Percentiles rank a stretch among this genome's conserved stretches.
phyloP scores from a whole-genome alignment of 2,329 filamentous ascomycete genomes.

The Neocatenulostroma microsporum region DNA sequence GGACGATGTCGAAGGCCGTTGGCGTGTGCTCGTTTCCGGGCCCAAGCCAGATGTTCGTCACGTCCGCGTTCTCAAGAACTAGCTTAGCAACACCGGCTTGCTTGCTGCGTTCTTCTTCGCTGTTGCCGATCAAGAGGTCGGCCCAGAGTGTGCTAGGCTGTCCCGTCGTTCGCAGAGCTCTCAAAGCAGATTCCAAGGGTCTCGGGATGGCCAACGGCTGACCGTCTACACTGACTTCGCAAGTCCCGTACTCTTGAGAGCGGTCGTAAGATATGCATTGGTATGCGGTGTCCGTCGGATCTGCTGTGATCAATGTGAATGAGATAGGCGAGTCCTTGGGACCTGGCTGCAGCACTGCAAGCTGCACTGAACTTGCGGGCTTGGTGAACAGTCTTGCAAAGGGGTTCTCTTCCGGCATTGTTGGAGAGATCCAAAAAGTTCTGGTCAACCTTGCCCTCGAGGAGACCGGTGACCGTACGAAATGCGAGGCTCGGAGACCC shows the following conservation, averaged over 20 bases:
- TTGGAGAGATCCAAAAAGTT: too few species aligned
- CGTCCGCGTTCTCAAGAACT: conserved; percentile 3
- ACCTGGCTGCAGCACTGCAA: conserved; percentile 5
- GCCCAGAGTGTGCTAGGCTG: conserved; percentile 2
- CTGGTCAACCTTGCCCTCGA: too few species aligned
- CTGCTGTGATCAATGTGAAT: conserved; percentile 1
- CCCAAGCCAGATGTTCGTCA: conserved; percentile 1
- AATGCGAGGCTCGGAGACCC: too few species aligned
- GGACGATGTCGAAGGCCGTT: conserved; percentile 2
- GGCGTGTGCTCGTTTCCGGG: conserved; percentile 1
- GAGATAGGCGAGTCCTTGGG: background rate
- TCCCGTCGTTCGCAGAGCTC: background rate
- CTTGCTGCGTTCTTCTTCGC: conserved; percentile 5
- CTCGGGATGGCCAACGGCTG: conserved; percentile 3
- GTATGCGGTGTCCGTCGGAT: conserved; percentile 2
- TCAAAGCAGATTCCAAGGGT: conserved; percentile 4
- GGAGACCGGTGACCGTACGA: too few species aligned
- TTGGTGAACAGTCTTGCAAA: conserved; percentile 8
- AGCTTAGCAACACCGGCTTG: conserved; percentile 5
- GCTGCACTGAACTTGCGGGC: background rate
- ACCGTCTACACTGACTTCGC: conserved; percentile 7
- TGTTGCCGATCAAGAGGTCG: conserved; percentile 6
- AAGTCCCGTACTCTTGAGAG: background rate
- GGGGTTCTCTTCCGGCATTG: conserved; percentile 6
- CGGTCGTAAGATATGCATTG: conserved; percentile 10